Percentiles rank a stretch among this genome's conserved stretches.
phyloP scores from a whole-genome alignment of 257 asterid genomes.

The Paulownia fortunei region DNA sequence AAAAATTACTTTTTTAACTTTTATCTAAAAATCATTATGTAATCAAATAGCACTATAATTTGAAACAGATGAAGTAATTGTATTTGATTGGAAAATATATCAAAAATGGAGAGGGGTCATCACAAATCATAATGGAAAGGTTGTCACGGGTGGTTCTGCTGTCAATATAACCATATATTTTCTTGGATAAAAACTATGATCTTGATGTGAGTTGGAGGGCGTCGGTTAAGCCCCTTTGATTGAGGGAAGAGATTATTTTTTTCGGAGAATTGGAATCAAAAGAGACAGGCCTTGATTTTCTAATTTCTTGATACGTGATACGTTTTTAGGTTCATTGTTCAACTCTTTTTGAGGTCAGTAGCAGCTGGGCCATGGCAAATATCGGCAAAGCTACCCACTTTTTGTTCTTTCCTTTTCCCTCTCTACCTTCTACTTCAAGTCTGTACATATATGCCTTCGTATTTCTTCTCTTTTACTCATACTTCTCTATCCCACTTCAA shows the following conservation, averaged over 20 bases:
- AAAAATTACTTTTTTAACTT: no score
- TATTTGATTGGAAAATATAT: neutral
- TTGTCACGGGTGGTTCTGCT: conserved; percentile 34
- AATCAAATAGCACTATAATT: no score
- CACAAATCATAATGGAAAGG: conserved; percentile 10
- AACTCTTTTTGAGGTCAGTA: conserved; percentile 30
- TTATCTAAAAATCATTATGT: no score
- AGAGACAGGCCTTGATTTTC: conserved; percentile 21
- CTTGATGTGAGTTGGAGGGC: conserved; percentile 22
- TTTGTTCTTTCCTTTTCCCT: conserved; percentile 34
- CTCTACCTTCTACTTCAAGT: conserved; percentile 48
- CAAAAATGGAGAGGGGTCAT: neutral
- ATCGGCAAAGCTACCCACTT: conserved; percentile 48
- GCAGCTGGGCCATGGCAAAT: conserved; percentile 54
- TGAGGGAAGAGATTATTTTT: conserved; percentile 27
- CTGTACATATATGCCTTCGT: conserved; percentile 40
- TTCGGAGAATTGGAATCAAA: conserved; percentile 28
- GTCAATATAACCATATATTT: conserved; percentile 36
- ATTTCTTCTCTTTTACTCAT: conserved; percentile 65
- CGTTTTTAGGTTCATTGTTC: conserved; percentile 24
- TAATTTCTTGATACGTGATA: conserved; percentile 20
- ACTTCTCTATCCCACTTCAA: conserved; percentile 34
- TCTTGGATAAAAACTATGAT: conserved; percentile 30
- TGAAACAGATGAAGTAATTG: neutral
- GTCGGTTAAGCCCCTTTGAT: conserved; percentile 51